Evolutionary conservation across 805 yeast species (phyloP).

Genomic region (Candida jianshihensis): DNA sequence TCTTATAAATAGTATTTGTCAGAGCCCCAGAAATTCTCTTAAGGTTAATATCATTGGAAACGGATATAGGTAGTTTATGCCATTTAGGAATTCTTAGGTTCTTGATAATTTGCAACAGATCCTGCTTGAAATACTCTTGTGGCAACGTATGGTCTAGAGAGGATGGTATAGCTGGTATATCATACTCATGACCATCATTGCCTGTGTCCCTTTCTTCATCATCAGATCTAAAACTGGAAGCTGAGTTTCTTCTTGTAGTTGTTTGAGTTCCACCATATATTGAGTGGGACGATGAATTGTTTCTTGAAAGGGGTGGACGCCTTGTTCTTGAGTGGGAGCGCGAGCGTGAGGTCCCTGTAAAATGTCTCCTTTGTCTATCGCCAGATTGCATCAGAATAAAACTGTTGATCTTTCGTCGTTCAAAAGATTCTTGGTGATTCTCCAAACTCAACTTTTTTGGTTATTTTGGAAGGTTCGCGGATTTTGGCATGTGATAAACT

Average conservation of each 20-base stretch:
- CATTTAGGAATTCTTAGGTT: conserved; percentile 69
- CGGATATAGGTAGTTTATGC: conserved; percentile 39
- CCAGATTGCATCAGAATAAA: not conserved
- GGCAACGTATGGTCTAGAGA: conserved; percentile 74
- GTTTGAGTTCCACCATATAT: not conserved
- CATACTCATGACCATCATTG: conserved; percentile 4
- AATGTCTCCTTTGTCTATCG: not conserved
- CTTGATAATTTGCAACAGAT: conserved; percentile 58
- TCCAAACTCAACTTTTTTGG: too few relatives aligned
- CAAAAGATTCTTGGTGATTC: too few relatives aligned
- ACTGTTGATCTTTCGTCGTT: too few relatives aligned
- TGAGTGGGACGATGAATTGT: not conserved
- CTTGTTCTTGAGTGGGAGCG: conserved; percentile 6
- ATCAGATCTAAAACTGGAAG: not conserved
- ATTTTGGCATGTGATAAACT: not conserved
- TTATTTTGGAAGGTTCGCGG: not conserved
- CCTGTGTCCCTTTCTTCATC: not conserved
- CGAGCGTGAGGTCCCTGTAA: conserved; percentile 1
- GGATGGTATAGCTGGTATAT: conserved; percentile 45
- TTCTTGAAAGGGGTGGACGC: conserved; percentile 4
- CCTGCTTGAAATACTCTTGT: conserved; percentile 76
- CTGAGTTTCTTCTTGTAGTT: not conserved
- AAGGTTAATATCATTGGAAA: conserved; percentile 41
- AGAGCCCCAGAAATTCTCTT: conserved; percentile 84
- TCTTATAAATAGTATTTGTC: conserved; percentile 81